A percentile compares a stretch with the other conserved stretches of the same genome.
phyloP scores from a whole-genome alignment of 305 asterid genomes.

The Rubia tinctorum region DNA sequence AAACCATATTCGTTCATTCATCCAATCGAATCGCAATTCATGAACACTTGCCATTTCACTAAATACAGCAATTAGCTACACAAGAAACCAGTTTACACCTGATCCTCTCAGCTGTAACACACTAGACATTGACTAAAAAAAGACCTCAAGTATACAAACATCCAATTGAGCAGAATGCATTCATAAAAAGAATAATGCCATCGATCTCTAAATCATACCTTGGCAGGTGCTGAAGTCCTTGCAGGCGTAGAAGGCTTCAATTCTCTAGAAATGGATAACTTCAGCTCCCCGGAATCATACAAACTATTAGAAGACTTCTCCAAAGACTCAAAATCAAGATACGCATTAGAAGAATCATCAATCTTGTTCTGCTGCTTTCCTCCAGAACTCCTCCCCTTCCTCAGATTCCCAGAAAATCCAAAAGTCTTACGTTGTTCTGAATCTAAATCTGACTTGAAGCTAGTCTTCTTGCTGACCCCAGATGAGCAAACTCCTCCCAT shows the following conservation, averaged over 20 bases:
- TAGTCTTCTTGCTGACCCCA: conserved; percentile 46
- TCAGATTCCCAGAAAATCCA: conserved; percentile 74
- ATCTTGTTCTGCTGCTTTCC: conserved; percentile 48
- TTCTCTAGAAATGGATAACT: conserved; percentile 31
- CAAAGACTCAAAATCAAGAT: conserved; percentile 29
- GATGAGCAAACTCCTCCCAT: conserved; percentile 91
- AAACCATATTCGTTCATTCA: neutral
- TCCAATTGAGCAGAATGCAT: neutral
- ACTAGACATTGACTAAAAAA: neutral
- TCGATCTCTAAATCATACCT: conserved; percentile 40
- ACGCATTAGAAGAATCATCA: conserved; percentile 39
- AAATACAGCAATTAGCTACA: neutral
- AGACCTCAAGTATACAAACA: neutral
- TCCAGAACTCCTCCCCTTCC: conserved; percentile 46
- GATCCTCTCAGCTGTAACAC: neutral
- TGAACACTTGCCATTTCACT: neutral
- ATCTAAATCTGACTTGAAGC: conserved; percentile 28
- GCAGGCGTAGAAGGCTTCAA: conserved; percentile 43
- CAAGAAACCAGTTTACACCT: neutral
- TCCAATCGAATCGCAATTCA: neutral
- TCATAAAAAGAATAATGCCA: neutral
- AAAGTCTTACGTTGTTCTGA: conserved; percentile 43
- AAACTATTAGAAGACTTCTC: conserved; percentile 24
- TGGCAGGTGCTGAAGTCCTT: conserved; percentile 33
- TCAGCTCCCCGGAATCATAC: conserved; percentile 44